phyloP scores from a whole-genome alignment of 768 basidiomycete genomes.

The Trametes elegans region DNA sequence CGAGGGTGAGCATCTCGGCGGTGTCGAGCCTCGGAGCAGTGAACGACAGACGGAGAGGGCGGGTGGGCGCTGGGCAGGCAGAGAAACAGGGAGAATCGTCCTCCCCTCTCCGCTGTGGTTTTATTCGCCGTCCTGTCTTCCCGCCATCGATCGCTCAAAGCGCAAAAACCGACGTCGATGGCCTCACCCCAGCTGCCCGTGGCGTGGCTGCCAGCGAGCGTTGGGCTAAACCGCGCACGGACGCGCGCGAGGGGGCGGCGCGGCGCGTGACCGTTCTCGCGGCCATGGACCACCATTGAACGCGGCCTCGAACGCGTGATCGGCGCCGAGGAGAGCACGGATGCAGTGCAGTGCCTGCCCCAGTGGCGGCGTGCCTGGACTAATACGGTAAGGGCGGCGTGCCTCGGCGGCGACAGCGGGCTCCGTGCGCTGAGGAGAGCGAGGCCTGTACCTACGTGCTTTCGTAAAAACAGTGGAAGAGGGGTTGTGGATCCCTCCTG shows the following conservation, averaged over 20 bases:
- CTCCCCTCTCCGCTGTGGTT: neutral
- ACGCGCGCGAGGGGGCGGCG: neutral
- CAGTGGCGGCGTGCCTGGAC: neutral
- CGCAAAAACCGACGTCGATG: too few species aligned
- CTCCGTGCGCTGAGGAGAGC: too few species aligned
- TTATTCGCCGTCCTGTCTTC: neutral
- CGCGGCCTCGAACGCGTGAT: neutral
- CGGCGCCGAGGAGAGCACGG: neutral
- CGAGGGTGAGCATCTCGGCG: conserved; percentile 14
- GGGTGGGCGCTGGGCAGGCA: neutral
- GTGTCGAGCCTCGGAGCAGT: neutral
- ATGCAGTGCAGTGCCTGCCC: conserved; percentile 2
- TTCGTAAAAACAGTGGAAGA: too few species aligned
- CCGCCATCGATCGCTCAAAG: neutral
- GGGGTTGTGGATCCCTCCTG: too few species aligned
- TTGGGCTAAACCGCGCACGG: too few species aligned
- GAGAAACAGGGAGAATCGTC: neutral
- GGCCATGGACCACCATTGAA: neutral
- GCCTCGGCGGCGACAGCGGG: neutral
- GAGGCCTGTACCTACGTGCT: too few species aligned
- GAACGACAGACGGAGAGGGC: neutral
- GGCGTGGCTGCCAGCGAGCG: too few species aligned
- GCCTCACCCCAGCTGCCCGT: too few species aligned
- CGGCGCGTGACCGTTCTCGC: neutral
- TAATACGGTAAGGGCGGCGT: neutral